Evolutionary conservation across 1,139 yeast genomes (phyloP).

Genomic region (Suhomyces choctaworum): DNA sequence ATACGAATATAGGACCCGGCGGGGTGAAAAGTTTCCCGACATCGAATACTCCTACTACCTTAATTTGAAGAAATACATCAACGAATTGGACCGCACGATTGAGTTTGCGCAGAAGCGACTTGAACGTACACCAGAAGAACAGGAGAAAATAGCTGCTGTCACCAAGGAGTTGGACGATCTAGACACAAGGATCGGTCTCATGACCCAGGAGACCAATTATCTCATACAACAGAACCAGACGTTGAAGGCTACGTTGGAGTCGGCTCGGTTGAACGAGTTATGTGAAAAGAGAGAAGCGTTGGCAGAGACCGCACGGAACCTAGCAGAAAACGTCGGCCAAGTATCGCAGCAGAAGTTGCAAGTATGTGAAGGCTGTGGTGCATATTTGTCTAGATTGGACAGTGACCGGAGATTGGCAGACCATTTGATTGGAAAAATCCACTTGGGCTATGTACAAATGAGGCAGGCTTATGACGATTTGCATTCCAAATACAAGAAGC

Average conservation of each 20-base stretch:
- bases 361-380: conserved; percentile 91
- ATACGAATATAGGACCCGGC: conserved; percentile 58
- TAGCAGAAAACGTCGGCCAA: conserved; percentile 78
- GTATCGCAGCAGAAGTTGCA: conserved; percentile 88
- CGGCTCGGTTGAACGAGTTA: conserved; percentile 45
- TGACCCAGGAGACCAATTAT: conserved; percentile 67
- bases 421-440: conserved; percentile 88
- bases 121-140: conserved; percentile 79
- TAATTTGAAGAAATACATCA: conserved; percentile 54
- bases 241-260: conserved; percentile 51
- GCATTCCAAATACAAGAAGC: conserved; percentile 20
- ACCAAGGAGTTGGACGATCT: conserved; percentile 66
- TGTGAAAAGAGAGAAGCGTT: conserved; percentile 49
- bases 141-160: conserved; percentile 59
- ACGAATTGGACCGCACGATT: conserved; percentile 69
- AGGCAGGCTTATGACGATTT: conserved; percentile 60
- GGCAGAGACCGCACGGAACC: conserved; percentile 54
- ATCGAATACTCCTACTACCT: conserved; percentile 68
- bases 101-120: conserved; percentile 64
- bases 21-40: conserved; percentile 61
- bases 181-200: conserved; percentile 66
- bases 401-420: conserved; percentile 89
- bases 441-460: conserved; percentile 77
- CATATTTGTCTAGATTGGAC: conserved; percentile 82
- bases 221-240: conserved; percentile 54